Evolutionary conservation across 202 grass and related monocot genomes (phyloP), one percentile per base, ranked within the genome.

Genomic region (Schoenoplectus triqueter): DNA sequence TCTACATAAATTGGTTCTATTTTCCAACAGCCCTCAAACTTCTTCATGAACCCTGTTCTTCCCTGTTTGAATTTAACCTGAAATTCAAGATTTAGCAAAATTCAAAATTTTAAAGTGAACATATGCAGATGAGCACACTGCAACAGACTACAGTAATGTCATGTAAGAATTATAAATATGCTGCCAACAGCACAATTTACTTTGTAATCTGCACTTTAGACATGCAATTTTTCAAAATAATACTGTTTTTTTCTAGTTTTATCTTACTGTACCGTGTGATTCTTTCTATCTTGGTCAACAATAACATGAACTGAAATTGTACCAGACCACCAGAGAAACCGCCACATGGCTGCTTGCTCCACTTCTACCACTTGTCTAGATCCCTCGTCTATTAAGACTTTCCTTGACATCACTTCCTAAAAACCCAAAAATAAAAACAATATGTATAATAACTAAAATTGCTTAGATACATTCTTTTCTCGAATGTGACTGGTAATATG

Each of bases 241-340:
- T 13, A 55, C 54, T 54, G 1, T 39, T 2, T 31, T 74, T 10
- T 50, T 70, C 18, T 59, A 57, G 15, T 5, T 78, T 31, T 31
- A 78, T 82, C 73, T 47, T 74, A 80, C 82, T 64, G 88, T 94
- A 98, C 95, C 55, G 91, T 95, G 67, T 93, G 91, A 85, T 92
- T 82, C 90, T 80, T 91, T 85, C 91, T 80, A 78, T 95, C 87
- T 89, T 98, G 95, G 55, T 98, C 92, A 14, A 95, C 95, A 66
- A 95, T 90, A 82, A 93, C 95, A 89, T 95, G 95, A 44, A 98
- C 93, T 11, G 90, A 87, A 80, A 98, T 92, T 66, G 91, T 80
- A 45, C 95, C 95, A 75, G 93, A 95, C 92, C 92, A 98, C 95
- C 92, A 97, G 48, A 98, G 95, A 69, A 98, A 98, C 64, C 89